Base-by-base conservation (phyloP, 2,329 filamentous ascomycete genomes). In the Xylaria sp. region DNA sequence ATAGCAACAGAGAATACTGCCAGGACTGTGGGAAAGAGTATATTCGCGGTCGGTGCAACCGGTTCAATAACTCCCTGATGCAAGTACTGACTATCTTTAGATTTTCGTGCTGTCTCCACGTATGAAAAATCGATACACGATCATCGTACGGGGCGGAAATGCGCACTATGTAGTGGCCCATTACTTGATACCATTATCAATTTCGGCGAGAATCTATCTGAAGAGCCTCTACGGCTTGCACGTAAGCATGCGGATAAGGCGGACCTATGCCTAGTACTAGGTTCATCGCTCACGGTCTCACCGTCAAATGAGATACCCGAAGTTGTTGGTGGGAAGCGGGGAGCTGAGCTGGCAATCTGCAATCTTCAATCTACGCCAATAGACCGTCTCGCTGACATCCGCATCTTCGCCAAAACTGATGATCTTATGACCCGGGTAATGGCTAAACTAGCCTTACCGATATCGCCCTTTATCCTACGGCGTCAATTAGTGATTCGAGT, bases 61-160 rank as follows among this genome's bases (percentile, higher is more conserved):
- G 7, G 17, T 26, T n/a, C 28, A 23, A 33, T n/a, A 54, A 36
- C n/a, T 20, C 15, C 31, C 31, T 48, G 17, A 23, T 10, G 9
- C 6, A 54, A 53, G 10, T 26, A 31, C 66, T 71, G 11, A 70
- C 42, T 10, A 6, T n/a, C 10, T 0, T 0, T 56, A 83, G 82
- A 84, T 59, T 84, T 84, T 66, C 80, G 80, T 15, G 82, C 83
- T 1, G 81, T 83, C 2, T 80, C 82, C 0, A 80, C 77, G 0
- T 83, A 85, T 56, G 78, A 83, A 40, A 82, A 80, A 26, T 77
- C 80, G 0, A 79, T 81, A 3, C 78, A 78, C 36, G 83, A 85
- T 62, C 83, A 85, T 65, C 81, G 83, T 42, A 86, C 83, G 0
- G 82, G 82, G 0, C 80, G 83, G 6, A 83, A 82, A 49, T 85